Conservation (phyloP, 2,329 filamentous ascomycete genomes). For the Microcyclosporella mali region DNA sequence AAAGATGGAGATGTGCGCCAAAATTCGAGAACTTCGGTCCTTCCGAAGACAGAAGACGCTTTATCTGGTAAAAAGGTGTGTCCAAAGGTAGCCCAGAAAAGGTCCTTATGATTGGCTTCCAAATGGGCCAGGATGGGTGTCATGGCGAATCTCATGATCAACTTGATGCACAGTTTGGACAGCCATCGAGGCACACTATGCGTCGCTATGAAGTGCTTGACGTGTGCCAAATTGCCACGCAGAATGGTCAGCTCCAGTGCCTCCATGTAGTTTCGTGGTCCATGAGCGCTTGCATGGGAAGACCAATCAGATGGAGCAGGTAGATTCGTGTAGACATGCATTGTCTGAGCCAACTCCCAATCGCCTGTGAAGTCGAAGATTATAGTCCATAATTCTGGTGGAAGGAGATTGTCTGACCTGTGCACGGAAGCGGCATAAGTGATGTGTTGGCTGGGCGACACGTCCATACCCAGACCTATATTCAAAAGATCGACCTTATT, state of each 20-base stretch:
- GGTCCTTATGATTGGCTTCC: conserved; percentile 59
- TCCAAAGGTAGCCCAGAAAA: conserved; percentile 82
- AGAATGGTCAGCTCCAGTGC: conserved; percentile 82
- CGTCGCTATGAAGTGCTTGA: conserved; percentile 66
- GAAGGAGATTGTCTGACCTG: conserved; percentile 46
- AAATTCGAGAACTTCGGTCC: conserved; percentile 79
- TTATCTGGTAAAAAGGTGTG: conserved; percentile 78
- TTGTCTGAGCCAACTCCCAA: conserved; percentile 80
- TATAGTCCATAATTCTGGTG: conserved; percentile 82
- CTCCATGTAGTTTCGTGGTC: conserved; percentile 65
- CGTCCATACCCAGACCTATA: conserved; percentile 64
- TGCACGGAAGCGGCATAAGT: conserved; percentile 31
- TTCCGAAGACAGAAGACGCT: conserved; percentile 79
- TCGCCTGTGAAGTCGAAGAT: conserved; percentile 79
- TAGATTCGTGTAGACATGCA: conserved; percentile 74
- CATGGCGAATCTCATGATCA: conserved; percentile 87
- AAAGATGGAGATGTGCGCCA: conserved; percentile 82
- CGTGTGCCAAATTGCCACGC: conserved; percentile 60
- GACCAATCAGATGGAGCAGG: conserved; percentile 69
- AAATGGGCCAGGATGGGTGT: conserved; percentile 70
- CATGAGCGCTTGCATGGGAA: conserved; percentile 55
- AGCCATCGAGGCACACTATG: conserved; percentile 65
- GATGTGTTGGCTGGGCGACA: conserved; percentile 28
- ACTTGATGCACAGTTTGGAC: conserved; percentile 73
- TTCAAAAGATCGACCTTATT: conserved; percentile 71